phyloP scores from a whole-genome alignment of 2,329 filamentous ascomycete species.

The Sphaerulina populicola region DNA sequence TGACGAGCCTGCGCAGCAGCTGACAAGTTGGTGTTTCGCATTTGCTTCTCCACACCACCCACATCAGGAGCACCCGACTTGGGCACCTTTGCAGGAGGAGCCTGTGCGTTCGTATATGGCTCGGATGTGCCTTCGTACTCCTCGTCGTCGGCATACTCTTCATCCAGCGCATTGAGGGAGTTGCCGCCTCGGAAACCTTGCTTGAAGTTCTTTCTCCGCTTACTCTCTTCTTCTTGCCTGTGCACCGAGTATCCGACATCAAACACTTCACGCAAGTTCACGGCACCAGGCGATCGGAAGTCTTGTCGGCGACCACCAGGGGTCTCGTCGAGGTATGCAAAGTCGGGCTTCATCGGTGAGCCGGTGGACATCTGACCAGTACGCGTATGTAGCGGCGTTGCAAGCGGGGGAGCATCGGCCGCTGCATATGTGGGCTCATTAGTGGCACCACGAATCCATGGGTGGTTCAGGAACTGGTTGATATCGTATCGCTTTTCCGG shows the following conservation, averaged over 20 bases:
- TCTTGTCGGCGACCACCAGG: conserved; percentile 62
- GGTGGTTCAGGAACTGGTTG: conserved; percentile 83
- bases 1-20: conserved; percentile 56
- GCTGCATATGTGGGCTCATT: conserved; percentile 60
- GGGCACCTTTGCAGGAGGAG: conserved; percentile 56
- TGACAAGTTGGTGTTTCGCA: conserved; percentile 72
- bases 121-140: conserved; percentile 55
- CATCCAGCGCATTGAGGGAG: conserved; percentile 56
- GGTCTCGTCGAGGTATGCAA: conserved; percentile 50
- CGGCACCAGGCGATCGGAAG: conserved; percentile 88
- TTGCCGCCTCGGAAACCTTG: conserved; percentile 57
- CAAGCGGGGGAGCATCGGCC: conserved; percentile 61
- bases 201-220: conserved; percentile 75
- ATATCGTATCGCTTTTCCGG: conserved; percentile 94
- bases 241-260: conserved; percentile 98
- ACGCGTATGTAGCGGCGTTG: conserved; percentile 53
- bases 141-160: conserved; percentile 56
- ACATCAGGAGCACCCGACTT: conserved; percentile 54
- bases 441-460: conserved; percentile 68
- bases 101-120: conserved; percentile 42
- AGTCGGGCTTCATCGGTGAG: conserved; percentile 43
- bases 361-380: conserved; percentile 42
- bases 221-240: conserved; percentile 89
- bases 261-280: conserved; percentile 94
- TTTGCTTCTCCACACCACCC: conserved; percentile 71